Evolutionary conservation across 768 basidiomycete species (phyloP).

Genomic region (Pluteus cervinus): DNA sequence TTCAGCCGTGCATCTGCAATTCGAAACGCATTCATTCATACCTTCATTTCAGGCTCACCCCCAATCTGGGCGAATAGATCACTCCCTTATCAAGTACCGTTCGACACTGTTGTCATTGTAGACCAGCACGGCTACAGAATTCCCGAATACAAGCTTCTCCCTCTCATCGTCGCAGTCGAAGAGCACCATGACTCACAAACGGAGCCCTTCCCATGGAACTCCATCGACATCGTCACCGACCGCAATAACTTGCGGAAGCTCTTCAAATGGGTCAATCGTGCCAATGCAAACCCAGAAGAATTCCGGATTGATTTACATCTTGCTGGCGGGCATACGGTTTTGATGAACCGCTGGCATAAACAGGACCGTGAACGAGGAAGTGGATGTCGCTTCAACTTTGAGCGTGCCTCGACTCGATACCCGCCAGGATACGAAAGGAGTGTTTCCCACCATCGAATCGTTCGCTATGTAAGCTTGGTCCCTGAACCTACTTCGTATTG

Average conservation of each 20-base stretch:
- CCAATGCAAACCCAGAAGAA: slow-evolving; percentile 15
- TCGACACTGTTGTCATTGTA: slow-evolving; percentile 29
- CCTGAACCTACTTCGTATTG: slow-evolving; percentile 24
- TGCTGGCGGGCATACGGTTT: slow-evolving; percentile 34
- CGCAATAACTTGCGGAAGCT: slow-evolving; percentile 51
- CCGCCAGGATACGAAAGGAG: slow-evolving; percentile 24
- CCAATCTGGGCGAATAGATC: slow-evolving; percentile 33
- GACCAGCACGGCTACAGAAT: slow-evolving; percentile 39
- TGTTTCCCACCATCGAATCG: slow-evolving; percentile 32
- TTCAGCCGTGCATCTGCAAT: neutral
- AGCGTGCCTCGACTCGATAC: slow-evolving; percentile 22
- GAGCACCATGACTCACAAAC: slow-evolving; percentile 11
- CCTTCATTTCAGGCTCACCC: slow-evolving; percentile 38
- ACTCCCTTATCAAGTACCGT: slow-evolving; percentile 26
- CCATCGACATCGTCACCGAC: slow-evolving; percentile 44
- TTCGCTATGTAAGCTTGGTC: slow-evolving; percentile 14
- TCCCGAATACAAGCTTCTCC: slow-evolving; percentile 28
- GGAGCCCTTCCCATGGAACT: slow-evolving; percentile 31
- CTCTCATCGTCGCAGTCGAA: slow-evolving; percentile 45
- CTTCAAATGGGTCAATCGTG: slow-evolving; percentile 32
- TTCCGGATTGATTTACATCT: slow-evolving; percentile 48
- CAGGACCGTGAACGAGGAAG: neutral
- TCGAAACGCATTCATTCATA: neutral
- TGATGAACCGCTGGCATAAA: slow-evolving; percentile 29
- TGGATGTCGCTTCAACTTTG: slow-evolving; percentile 30